Conservation (phyloP, 345 rosid species). For the Rhodamnia argentea region DNA sequence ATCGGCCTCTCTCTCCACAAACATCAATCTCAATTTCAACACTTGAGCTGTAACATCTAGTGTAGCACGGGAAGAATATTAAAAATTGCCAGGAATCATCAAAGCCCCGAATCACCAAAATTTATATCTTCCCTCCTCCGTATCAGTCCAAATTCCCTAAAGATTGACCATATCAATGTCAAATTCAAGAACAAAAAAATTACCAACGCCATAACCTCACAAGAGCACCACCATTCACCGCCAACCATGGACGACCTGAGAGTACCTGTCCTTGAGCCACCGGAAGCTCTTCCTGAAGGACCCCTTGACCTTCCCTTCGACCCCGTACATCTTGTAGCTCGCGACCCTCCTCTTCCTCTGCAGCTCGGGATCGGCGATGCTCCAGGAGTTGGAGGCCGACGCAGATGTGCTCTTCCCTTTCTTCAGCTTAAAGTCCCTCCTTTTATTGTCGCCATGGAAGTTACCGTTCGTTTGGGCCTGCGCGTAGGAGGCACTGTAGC, state of each 20-base stretch:
- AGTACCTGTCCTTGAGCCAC: constrained; percentile 83
- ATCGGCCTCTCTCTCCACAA: background rate
- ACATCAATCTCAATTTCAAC: background rate
- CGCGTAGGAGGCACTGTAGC: constrained; percentile 5
- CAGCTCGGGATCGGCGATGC: constrained; percentile 63
- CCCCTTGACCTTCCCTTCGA: constrained; percentile 83
- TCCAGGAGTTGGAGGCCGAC: constrained; percentile 46
- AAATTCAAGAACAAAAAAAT: background rate
- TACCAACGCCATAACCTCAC: background rate
- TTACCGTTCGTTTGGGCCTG: background rate
- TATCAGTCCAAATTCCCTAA: background rate
- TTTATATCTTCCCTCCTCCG: background rate
- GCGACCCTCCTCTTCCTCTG: constrained; percentile 92
- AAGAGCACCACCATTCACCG: constrained; percentile 23
- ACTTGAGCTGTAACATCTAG: background rate
- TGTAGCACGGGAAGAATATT: background rate
- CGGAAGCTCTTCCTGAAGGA: constrained; percentile 72
- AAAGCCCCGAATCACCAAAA: background rate
- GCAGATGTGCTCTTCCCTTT: constrained; percentile 37
- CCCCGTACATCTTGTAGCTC: constrained; percentile 84
- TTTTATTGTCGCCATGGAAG: background rate
- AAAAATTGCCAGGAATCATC: background rate
- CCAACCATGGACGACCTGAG: constrained; percentile 70
- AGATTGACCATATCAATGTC: background rate
- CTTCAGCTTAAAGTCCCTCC: constrained; percentile 28